Evolutionary conservation across 306 rosid genomes (phyloP).

Genomic region (Gastrolobium villosum): DNA sequence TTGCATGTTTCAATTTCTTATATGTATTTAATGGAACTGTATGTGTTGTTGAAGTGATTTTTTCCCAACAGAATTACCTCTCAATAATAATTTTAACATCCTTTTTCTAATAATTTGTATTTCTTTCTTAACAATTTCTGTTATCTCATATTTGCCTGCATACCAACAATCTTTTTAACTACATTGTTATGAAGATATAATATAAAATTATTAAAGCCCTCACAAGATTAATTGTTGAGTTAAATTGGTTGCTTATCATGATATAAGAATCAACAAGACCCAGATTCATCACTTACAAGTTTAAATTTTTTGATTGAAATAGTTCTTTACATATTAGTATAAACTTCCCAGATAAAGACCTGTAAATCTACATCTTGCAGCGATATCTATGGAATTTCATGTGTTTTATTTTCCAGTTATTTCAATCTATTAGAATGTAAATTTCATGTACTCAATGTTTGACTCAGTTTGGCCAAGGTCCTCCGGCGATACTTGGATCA

Average conservation of each 20-base stretch:
- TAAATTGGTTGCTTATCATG: no score
- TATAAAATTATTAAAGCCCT: no score
- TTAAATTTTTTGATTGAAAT: no score
- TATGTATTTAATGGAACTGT: no score
- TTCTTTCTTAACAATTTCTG: not conserved
- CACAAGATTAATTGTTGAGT: no score
- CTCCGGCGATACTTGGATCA: conserved; percentile 23
- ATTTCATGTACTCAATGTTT: not conserved
- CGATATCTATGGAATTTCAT: not conserved
- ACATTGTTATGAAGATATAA: no score
- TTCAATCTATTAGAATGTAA: not conserved
- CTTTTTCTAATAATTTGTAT: not conserved
- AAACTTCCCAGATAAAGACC: not conserved
- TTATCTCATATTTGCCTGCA: not conserved
- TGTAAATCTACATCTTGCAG: not conserved
- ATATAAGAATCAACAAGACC: no score
- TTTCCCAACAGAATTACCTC: no score
- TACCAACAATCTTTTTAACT: not conserved
- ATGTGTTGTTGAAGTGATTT: no score
- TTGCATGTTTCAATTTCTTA: no score
- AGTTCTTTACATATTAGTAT: not conserved
- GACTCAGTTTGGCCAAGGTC: conserved; percentile 39
- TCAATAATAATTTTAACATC: no score
- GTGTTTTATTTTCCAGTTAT: not conserved
- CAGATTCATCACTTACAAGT: no score